Conservation (phyloP, 306 rosid species). For the Prunus davidiana region DNA sequence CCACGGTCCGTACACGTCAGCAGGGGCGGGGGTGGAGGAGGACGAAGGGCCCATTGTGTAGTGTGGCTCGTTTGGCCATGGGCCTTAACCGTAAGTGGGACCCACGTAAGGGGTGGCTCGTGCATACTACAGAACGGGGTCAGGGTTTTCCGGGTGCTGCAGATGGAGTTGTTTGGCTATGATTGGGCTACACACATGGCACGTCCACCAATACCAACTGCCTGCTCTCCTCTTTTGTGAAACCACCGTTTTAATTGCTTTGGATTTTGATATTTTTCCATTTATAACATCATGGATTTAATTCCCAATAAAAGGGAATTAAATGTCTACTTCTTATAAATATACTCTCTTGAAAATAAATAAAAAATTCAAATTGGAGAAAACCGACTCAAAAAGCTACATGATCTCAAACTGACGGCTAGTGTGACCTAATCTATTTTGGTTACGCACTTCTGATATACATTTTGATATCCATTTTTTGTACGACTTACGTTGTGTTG, state of each 20-base stretch:
- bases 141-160: background rate
- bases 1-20: background rate
- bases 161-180: background rate
- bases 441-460: background rate
- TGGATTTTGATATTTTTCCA: background rate
- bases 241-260: background rate
- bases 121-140: background rate
- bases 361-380: background rate
- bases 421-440: background rate
- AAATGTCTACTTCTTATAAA: background rate
- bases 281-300: background rate
- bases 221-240: background rate
- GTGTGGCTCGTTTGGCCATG: background rate
- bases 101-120: background rate
- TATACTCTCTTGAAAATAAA: background rate
- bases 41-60: background rate
- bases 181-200: slow-evolving; percentile 3
- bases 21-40: background rate
- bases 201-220: background rate
- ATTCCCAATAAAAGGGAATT: background rate
- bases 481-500: background rate
- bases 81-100: slow-evolving; percentile 6
- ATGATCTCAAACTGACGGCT: background rate
- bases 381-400: background rate
- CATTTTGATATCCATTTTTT: too few species aligned